Conservation (phyloP, 768 basidiomycete species). For the Lepiota brunneoincarnata region DNA sequence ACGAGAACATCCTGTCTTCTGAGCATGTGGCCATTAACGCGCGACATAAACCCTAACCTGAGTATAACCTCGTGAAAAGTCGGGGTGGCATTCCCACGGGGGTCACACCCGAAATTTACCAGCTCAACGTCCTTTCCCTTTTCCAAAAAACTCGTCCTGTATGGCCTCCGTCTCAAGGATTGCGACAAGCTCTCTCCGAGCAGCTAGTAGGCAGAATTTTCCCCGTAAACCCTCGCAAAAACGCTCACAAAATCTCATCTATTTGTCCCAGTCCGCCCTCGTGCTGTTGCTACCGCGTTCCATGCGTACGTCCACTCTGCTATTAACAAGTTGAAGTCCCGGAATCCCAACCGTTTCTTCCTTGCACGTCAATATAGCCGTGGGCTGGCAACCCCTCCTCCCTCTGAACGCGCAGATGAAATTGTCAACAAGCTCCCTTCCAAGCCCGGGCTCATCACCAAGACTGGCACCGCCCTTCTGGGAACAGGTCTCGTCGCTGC, state of each 20-base stretch:
- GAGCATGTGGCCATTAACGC: no score
- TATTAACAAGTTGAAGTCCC: slow-evolving; percentile 7
- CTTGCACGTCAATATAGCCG: slow-evolving; percentile 42
- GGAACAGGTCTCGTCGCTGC: slow-evolving; percentile 86
- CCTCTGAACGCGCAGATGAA: slow-evolving; percentile 84
- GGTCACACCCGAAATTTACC: slow-evolving; percentile 21
- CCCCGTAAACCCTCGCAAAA: neutral
- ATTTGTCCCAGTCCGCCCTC: slow-evolving; percentile 46
- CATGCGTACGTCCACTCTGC: slow-evolving; percentile 42
- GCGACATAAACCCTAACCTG: slow-evolving; percentile 36
- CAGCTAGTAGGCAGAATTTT: slow-evolving; percentile 43
- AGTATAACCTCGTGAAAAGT: slow-evolving; percentile 33
- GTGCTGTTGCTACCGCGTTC: slow-evolving; percentile 46
- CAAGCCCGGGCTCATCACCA: slow-evolving; percentile 86
- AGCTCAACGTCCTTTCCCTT: slow-evolving; percentile 25
- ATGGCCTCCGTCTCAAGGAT: slow-evolving; percentile 67
- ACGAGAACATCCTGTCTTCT: no score
- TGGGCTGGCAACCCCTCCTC: slow-evolving; percentile 67
- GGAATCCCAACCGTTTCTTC: slow-evolving; percentile 12
- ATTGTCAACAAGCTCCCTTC: slow-evolving; percentile 86
- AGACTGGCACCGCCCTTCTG: slow-evolving; percentile 90
- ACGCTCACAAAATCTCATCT: slow-evolving; percentile 1
- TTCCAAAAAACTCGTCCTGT: slow-evolving; percentile 22
- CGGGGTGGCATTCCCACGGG: slow-evolving; percentile 37
- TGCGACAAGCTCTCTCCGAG: slow-evolving; percentile 61